Conservation (phyloP, 768 basidiomycete species). For the Plicaturopsis crispa region DNA sequence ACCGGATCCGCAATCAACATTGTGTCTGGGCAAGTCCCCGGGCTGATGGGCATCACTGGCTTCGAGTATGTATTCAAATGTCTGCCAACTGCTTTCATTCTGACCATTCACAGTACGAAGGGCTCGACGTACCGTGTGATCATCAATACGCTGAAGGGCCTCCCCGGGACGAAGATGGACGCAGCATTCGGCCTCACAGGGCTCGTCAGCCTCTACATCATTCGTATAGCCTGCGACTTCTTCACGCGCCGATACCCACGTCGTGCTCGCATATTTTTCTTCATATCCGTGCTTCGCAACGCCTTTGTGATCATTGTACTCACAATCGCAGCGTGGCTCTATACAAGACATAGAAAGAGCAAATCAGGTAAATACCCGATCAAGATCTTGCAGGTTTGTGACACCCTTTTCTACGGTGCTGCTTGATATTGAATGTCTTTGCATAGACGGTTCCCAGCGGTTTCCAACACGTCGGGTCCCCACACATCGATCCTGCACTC, state of each 20-base stretch:
- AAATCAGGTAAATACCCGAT: slow-evolving; percentile 70
- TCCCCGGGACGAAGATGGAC: slow-evolving; percentile 65
- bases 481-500: slow-evolving; percentile 40
- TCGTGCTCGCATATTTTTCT: slow-evolving; percentile 63
- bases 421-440: no score
- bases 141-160: slow-evolving; percentile 86
- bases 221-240: slow-evolving; percentile 49
- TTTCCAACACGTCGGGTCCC: slow-evolving; percentile 30
- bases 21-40: slow-evolving; percentile 80
- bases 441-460: slow-evolving; percentile 50
- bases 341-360: slow-evolving; percentile 55
- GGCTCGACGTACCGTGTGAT: slow-evolving; percentile 81
- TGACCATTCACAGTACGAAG: slow-evolving; percentile 52
- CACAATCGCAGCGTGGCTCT: slow-evolving; percentile 83
- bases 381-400: slow-evolving; percentile 67
- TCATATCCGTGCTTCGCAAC: slow-evolving; percentile 68
- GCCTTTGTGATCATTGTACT: slow-evolving; percentile 86
- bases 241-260: slow-evolving; percentile 55
- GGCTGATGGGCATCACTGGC: slow-evolving; percentile 78
- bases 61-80: slow-evolving; percentile 55
- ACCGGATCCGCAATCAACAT: slow-evolving; percentile 97
- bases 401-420: no score
- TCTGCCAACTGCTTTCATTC: slow-evolving; percentile 5
- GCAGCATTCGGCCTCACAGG: slow-evolving; percentile 87
- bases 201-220: slow-evolving; percentile 60